A percentile compares a stretch with the other conserved stretches of the same genome.
Conservation (phyloP, 257 asterid species). For the Gentiana straminea region DNA sequence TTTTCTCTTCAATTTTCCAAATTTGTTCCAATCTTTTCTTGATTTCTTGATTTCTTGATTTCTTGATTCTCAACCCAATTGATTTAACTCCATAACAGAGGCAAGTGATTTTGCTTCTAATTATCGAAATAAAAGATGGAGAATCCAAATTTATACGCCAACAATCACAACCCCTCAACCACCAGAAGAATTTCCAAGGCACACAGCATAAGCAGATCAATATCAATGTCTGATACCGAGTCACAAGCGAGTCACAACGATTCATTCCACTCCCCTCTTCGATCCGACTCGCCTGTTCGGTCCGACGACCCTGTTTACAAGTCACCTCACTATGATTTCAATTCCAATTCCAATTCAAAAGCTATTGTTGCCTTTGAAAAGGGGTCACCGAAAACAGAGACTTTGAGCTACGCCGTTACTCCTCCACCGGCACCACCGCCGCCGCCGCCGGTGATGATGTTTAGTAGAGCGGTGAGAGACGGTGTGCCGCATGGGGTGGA, state of each 20-base stretch:
- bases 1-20: not conserved
- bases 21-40: not conserved
- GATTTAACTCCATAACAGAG: too few relatives aligned
- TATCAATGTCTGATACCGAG: slow-evolving; percentile 83
- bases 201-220: slow-evolving; percentile 29
- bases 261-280: slow-evolving; percentile 72
- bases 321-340: slow-evolving; percentile 14
- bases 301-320: slow-evolving; percentile 48
- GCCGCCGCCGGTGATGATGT: slow-evolving; percentile 32
- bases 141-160: slow-evolving; percentile 4
- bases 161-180: slow-evolving; percentile 1
- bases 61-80: not conserved
- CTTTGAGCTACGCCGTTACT: slow-evolving; percentile 21
- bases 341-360: slow-evolving; percentile 20
- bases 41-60: not conserved
- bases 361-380: slow-evolving; percentile 37
- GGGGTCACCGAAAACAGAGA: slow-evolving; percentile 36
- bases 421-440: slow-evolving; percentile 16
- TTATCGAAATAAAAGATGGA: slow-evolving; percentile 12
- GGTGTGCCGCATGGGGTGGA: slow-evolving; percentile 20
- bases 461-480: slow-evolving; percentile 36
- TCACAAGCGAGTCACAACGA: slow-evolving; percentile 66
- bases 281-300: slow-evolving; percentile 53
- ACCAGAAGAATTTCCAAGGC: slow-evolving; percentile 7
- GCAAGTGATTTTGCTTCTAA: too few relatives aligned